Conservation (phyloP, 495 filamentous ascomycete genomes). For the Lindgomyces ingoldianus region DNA sequence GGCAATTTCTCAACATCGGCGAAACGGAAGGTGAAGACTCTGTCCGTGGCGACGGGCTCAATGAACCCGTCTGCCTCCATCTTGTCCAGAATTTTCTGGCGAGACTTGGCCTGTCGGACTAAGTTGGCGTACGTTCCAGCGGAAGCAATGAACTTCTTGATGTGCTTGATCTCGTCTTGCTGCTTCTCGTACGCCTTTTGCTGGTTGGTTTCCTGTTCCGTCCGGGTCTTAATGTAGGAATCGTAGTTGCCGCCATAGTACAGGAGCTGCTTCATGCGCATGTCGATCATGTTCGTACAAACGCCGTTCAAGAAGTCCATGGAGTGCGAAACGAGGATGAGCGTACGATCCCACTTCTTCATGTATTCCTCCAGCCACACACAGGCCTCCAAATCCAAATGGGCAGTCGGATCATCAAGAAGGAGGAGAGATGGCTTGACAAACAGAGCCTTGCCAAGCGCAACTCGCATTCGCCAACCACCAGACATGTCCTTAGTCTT, state of each 20-base stretch:
- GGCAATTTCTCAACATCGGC: slow-evolving; percentile 98
- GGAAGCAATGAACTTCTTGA: slow-evolving; percentile 99
- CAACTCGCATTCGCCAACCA: slow-evolving; percentile 99
- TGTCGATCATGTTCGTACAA: slow-evolving; percentile 98
- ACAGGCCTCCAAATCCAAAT: slow-evolving; percentile 98
- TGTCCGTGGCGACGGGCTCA: slow-evolving; percentile 79
- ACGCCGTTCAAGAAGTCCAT: slow-evolving; percentile 99
- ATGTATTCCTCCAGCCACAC: slow-evolving; percentile 99
- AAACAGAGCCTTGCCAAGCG: slow-evolving; percentile 95
- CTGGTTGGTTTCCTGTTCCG: slow-evolving; percentile 96
- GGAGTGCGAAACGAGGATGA: slow-evolving; percentile 94
- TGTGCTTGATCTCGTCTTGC: slow-evolving; percentile 97
- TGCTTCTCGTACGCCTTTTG: slow-evolving; percentile 98
- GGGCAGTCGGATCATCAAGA: slow-evolving; percentile 96
- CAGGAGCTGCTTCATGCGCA: slow-evolving; percentile 83
- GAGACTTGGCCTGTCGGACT: slow-evolving; percentile 96
- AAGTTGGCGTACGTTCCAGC: slow-evolving; percentile 99
- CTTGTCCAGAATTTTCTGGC: slow-evolving; percentile 99
- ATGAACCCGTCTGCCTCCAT: slow-evolving; percentile 99
- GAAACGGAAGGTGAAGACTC: slow-evolving; percentile 97
- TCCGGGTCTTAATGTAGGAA: slow-evolving; percentile 88
- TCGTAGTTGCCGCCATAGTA: slow-evolving; percentile 99
- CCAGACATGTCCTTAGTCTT: slow-evolving; percentile 99
- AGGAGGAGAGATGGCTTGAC: slow-evolving; percentile 94
- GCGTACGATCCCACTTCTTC: slow-evolving; percentile 99